These are phyloP conservation scores for Stemphylium lycopersici DNA, from an alignment of 2,329 filamentous ascomycete genomes.

Conservation along the genomic window DNA sequence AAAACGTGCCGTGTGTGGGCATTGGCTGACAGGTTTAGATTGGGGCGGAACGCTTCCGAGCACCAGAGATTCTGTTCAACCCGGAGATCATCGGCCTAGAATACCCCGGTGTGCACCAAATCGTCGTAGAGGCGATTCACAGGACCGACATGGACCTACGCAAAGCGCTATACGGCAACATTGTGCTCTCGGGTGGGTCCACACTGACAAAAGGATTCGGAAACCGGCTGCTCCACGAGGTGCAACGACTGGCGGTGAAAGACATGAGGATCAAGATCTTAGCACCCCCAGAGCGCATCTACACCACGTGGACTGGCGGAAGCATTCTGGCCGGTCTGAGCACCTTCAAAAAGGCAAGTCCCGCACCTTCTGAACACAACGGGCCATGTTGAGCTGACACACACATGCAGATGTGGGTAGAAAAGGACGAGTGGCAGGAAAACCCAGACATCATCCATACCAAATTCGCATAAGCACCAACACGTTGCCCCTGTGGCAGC, in stretches of 20 bases:
- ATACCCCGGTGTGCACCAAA: conserved; percentile 96
- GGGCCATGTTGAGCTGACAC: conserved; percentile 36
- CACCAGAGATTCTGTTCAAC: conserved; percentile 96
- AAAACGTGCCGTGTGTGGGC: conserved; percentile 9
- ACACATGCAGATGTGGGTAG: conserved; percentile 89
- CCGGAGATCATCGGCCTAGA: conserved; percentile 96
- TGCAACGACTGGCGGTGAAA: conserved; percentile 92
- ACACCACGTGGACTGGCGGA: conserved; percentile 98
- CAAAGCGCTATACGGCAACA: conserved; percentile 93
- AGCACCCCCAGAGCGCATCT: conserved; percentile 95
- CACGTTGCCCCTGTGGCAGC: conserved; percentile 40
- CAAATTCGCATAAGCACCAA: conserved; percentile 75
- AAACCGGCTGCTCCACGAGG: conserved; percentile 87
- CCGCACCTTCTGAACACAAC: conserved; percentile 16
- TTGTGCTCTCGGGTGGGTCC: conserved; percentile 93
- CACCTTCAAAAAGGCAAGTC: conserved; percentile 91
- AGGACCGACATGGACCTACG: conserved; percentile 94
- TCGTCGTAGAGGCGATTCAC: conserved; percentile 94
- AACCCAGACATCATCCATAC: conserved; percentile 99
- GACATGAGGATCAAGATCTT: conserved; percentile 99
- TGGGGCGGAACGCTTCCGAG: conserved; percentile 91
- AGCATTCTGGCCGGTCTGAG: conserved; percentile 96
- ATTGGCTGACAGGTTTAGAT: conserved; percentile 61
- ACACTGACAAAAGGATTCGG: conserved; percentile 97
- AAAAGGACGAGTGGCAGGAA: conserved; percentile 99